Conservation (phyloP, 2,329 filamentous ascomycete species). For the Penicillium sp. region DNA sequence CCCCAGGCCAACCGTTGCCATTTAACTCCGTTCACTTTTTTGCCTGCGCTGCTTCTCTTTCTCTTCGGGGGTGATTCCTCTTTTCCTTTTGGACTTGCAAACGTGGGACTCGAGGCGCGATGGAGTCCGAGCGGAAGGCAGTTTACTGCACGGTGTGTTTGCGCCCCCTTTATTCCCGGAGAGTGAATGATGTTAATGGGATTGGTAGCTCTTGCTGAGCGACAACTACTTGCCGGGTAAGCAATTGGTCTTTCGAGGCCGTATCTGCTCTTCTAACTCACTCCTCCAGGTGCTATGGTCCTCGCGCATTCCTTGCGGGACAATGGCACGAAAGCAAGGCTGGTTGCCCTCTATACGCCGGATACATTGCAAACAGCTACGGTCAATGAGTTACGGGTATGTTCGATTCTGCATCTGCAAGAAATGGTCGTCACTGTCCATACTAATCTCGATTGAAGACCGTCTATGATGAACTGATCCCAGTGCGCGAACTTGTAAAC, state of each 20-base stretch:
- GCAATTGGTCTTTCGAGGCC: slow-evolving; percentile 22
- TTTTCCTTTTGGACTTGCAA: background rate
- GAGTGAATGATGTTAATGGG: slow-evolving; percentile 8
- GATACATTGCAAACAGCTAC: slow-evolving; percentile 74
- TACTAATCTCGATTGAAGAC: slow-evolving; percentile 51
- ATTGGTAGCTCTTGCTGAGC: slow-evolving; percentile 76
- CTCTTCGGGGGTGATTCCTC: background rate
- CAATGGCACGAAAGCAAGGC: slow-evolving; percentile 78
- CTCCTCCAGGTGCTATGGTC: slow-evolving; percentile 73
- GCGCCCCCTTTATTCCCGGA: background rate
- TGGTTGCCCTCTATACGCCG: slow-evolving; percentile 78
- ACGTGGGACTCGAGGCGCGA: slow-evolving; percentile 22
- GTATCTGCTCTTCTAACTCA: slow-evolving; percentile 14
- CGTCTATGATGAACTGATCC: slow-evolving; percentile 84
- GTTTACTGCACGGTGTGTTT: slow-evolving; percentile 64
- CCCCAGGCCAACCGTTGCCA: background rate
- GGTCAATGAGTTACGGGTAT: slow-evolving; percentile 73
- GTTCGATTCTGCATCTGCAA: slow-evolving; percentile 5
- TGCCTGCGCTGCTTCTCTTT: background rate
- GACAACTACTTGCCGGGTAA: slow-evolving; percentile 90
- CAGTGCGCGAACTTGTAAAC: slow-evolving; percentile 77
- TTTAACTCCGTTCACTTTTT: background rate
- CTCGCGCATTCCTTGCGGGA: slow-evolving; percentile 93
- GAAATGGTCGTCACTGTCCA: background rate
- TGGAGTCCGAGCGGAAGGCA: slow-evolving; percentile 51